Conservation (phyloP, 2,329 filamentous ascomycete genomes). For the Paecilomyces sp. region DNA sequence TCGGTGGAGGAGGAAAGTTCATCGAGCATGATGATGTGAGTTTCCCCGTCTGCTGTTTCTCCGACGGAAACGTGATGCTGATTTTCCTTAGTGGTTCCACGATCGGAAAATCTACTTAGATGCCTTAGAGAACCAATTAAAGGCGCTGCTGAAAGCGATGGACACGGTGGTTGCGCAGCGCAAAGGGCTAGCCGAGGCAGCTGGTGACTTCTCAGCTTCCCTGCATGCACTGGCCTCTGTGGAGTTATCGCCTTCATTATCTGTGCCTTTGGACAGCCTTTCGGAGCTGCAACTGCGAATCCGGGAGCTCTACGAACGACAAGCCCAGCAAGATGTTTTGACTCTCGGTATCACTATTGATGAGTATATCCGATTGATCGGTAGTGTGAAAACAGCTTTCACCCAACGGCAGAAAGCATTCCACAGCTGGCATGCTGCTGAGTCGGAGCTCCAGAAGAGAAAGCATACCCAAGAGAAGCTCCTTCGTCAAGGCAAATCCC, state of each 20-base stretch:
- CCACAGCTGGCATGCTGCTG: constrained; percentile 86
- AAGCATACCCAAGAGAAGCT: constrained; percentile 87
- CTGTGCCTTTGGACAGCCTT: constrained; percentile 80
- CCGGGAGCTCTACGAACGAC: constrained; percentile 88
- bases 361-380: constrained; percentile 94
- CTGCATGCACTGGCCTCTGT: constrained; percentile 89
- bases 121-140: constrained; percentile 84
- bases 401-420: constrained; percentile 90
- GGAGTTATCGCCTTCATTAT: constrained; percentile 82
- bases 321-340: constrained; percentile 92
- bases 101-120: constrained; percentile 93
- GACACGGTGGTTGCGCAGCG: constrained; percentile 87
- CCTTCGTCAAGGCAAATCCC: constrained; percentile 86
- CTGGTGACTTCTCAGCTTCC: constrained; percentile 85
- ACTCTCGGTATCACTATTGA: constrained; percentile 97
- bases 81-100: constrained; percentile 74
- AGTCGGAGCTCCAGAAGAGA: constrained; percentile 84
- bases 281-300: constrained; percentile 93
- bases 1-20: constrained; percentile 76
- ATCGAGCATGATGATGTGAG: constrained; percentile 93
- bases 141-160: constrained; percentile 84
- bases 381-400: constrained; percentile 90
- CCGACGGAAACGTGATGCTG: constrained; percentile 10
- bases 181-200: constrained; percentile 88
- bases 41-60: constrained; percentile 9